A percentile compares a stretch with the other conserved stretches of the same genome.
Evolutionary conservation across 2,329 filamentous ascomycete genomes (phyloP).

Genomic region (Hortaea sp.): DNA sequence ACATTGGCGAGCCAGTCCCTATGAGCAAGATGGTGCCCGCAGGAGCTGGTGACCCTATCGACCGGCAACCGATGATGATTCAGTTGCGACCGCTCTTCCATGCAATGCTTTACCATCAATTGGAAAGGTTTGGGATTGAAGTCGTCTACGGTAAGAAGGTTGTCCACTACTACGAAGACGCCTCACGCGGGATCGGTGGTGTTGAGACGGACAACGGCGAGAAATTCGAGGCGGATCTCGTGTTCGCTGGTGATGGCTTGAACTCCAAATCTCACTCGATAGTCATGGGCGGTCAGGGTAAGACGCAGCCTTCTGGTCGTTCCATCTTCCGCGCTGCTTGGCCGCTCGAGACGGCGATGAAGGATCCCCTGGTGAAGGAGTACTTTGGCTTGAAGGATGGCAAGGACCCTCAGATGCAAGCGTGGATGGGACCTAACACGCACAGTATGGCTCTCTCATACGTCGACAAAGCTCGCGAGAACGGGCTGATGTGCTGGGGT

Average conservation of each 20-base stretch:
- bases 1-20: slow-evolving; percentile 6
- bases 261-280: slow-evolving; percentile 2
- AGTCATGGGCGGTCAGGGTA: slow-evolving; percentile 3
- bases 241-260: slow-evolving; percentile 9
- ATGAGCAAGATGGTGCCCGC: slow-evolving; percentile 1
- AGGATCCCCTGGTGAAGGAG: slow-evolving; percentile 10
- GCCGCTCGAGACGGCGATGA: slow-evolving; percentile 10
- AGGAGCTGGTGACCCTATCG: slow-evolving; percentile 1
- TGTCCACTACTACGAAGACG: slow-evolving; percentile 5
- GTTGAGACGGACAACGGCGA: slow-evolving; percentile 1
- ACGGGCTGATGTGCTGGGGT: slow-evolving; percentile 39
- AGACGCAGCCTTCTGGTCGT: slow-evolving; percentile 11
- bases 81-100: slow-evolving; percentile 11
- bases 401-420: slow-evolving; percentile 8
- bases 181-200: slow-evolving; percentile 3
- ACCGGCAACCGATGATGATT: slow-evolving; percentile 10
- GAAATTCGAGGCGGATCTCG: slow-evolving; percentile 4
- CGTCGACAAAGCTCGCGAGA: slow-evolving; percentile 37
- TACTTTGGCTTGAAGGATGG: slow-evolving; percentile 11
- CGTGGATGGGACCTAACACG: slow-evolving; percentile 14
- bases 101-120: slow-evolving; percentile 12
- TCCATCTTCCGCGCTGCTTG: slow-evolving; percentile 12
- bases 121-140: slow-evolving; percentile 12
- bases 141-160: slow-evolving; percentile 7
- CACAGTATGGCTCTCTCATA: slow-evolving; percentile 28